phyloP scores from a whole-genome alignment of 1,284 basidiomycete species.

The Laetiporus sulphureus region DNA sequence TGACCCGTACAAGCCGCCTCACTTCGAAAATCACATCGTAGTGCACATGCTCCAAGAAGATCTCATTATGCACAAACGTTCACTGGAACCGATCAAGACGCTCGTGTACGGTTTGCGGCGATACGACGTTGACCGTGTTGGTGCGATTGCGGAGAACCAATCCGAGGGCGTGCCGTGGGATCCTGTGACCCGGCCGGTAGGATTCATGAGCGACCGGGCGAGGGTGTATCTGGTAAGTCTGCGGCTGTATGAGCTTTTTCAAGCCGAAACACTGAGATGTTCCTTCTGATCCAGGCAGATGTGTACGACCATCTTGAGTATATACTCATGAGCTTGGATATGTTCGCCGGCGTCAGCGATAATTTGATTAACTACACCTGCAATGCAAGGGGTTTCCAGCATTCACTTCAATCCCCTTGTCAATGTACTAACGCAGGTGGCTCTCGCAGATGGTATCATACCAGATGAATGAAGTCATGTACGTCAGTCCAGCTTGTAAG shows the following conservation, averaged over 20 bases:
- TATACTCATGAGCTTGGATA: slow-evolving; percentile 57
- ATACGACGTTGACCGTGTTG: slow-evolving; percentile 59
- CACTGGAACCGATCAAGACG: slow-evolving; percentile 60
- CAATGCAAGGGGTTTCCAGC: slow-evolving; percentile 33
- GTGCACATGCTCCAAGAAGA: slow-evolving; percentile 72
- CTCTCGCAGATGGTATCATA: slow-evolving; percentile 51
- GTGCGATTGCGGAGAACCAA: slow-evolving; percentile 34
- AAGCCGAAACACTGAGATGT: too few species aligned
- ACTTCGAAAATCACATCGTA: slow-evolving; percentile 17
- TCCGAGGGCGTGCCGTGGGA: slow-evolving; percentile 1
- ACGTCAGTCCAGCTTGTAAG: slow-evolving; percentile 16
- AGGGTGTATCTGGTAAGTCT: slow-evolving; percentile 56
- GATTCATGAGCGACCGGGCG: slow-evolving; percentile 61
- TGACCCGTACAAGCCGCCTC: neutral
- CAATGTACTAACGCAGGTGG: slow-evolving; percentile 2
- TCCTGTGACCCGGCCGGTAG: slow-evolving; percentile 30
- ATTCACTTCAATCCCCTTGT: neutral
- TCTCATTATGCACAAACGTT: slow-evolving; percentile 63
- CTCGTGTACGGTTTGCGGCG: slow-evolving; percentile 60
- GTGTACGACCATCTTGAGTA: slow-evolving; percentile 69
- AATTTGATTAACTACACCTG: slow-evolving; percentile 67
- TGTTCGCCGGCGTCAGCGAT: slow-evolving; percentile 61
- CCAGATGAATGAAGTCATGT: slow-evolving; percentile 69
- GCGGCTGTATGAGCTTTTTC: neutral
- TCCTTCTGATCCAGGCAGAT: slow-evolving; percentile 43